Conservation (phyloP, 306 rosid species). For the Styphnolobium japonicum region DNA sequence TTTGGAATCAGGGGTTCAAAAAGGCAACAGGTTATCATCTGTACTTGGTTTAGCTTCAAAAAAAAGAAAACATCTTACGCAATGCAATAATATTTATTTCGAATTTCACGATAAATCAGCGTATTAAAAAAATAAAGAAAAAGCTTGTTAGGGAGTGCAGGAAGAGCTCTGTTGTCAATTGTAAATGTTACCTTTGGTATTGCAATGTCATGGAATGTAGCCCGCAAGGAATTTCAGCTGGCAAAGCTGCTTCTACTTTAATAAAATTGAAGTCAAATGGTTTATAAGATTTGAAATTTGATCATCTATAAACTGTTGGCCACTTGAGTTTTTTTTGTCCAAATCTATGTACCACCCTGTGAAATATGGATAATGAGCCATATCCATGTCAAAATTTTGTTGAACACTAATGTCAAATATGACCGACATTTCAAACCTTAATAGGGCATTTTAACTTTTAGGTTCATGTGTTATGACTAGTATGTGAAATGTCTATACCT, state of each 20-base stretch:
- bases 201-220: too few species aligned
- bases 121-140: not conserved
- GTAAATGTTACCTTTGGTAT: not conserved
- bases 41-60: not conserved
- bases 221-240: too few species aligned
- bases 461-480: not conserved
- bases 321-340: not conserved
- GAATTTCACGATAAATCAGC: not conserved
- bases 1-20: constrained; percentile 20
- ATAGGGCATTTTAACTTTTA: not conserved
- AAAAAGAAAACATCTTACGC: not conserved
- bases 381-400: not conserved
- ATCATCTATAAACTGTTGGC: not conserved
- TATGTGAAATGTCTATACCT: not conserved
- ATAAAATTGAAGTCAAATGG: not conserved
- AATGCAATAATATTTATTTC: not conserved
- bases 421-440: not conserved
- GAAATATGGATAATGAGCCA: not conserved
- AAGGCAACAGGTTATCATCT: not conserved
- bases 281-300: not conserved
- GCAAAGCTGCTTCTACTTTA: too few species aligned
- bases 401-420: not conserved
- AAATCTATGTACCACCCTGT: too few species aligned
- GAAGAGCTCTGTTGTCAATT: not conserved
- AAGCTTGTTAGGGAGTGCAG: not conserved